Evolutionary conservation across 805 yeast species (phyloP).

Genomic region (Pichia scutulata): DNA sequence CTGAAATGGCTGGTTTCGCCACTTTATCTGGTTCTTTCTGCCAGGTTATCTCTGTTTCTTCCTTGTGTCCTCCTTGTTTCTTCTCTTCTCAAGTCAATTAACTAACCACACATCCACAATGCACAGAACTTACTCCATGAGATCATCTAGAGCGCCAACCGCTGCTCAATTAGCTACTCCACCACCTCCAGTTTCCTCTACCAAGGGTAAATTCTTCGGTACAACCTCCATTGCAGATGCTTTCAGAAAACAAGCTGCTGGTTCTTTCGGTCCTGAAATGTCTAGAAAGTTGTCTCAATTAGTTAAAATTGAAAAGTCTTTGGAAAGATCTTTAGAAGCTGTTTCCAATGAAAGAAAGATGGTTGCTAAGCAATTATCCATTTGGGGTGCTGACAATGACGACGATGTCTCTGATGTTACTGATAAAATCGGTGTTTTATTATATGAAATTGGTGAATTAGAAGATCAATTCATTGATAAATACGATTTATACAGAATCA

Average conservation of each 20-base stretch:
- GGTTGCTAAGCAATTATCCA: conserved; percentile 93
- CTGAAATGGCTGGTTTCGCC: not conserved
- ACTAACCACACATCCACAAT: conserved; percentile 31
- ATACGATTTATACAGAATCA: conserved; percentile 96
- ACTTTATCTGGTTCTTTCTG: not conserved
- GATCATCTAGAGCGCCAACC: conserved; percentile 94
- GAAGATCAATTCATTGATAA: conserved; percentile 98
- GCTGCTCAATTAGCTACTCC: conserved; percentile 97
- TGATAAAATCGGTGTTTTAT: conserved; percentile 91
- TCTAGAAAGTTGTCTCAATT: conserved; percentile 85
- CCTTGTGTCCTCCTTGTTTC: not conserved
- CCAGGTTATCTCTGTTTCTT: not conserved
- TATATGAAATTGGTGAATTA: conserved; percentile 94
- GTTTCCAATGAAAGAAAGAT: conserved; percentile 91
- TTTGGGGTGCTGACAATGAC: conserved; percentile 98
- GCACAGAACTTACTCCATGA: conserved; percentile 98
- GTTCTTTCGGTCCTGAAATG: conserved; percentile 89
- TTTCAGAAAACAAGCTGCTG: conserved; percentile 80
- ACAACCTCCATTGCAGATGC: conserved; percentile 59
- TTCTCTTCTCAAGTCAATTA: not conserved
- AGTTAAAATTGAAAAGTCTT: conserved; percentile 93
- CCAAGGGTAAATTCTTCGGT: conserved; percentile 67
- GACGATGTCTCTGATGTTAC: conserved; percentile 96
- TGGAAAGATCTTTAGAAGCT: conserved; percentile 87
- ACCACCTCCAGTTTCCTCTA: conserved; percentile 86